phyloP scores from a whole-genome alignment of 495 filamentous ascomycete genomes.

The Hypoxylon trugodes region DNA sequence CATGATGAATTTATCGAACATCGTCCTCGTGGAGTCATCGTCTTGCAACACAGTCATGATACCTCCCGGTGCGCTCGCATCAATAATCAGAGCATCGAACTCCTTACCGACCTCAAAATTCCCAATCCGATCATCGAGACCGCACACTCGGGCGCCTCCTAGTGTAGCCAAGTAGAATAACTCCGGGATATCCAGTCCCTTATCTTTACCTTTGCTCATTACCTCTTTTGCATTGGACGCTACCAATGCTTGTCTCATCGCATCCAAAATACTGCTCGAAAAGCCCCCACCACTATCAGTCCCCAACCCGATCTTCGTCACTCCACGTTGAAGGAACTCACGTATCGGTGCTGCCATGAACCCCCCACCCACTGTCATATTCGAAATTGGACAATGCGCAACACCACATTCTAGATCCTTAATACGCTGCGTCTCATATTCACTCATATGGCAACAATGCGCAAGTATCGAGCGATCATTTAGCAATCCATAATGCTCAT shows the following conservation, averaged over 20 bases:
- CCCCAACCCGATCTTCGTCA: slow-evolving; percentile 72
- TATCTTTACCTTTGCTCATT: slow-evolving; percentile 56
- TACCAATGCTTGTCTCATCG: slow-evolving; percentile 68
- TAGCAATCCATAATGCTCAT: slow-evolving; percentile 62
- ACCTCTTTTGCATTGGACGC: slow-evolving; percentile 64
- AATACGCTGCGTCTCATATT: slow-evolving; percentile 61
- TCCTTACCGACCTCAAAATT: slow-evolving; percentile 67
- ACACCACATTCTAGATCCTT: slow-evolving; percentile 62
- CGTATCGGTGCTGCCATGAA: slow-evolving; percentile 69
- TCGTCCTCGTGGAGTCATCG: slow-evolving; percentile 52
- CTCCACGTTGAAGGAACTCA: slow-evolving; percentile 62
- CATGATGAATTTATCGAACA: slow-evolving; percentile 73
- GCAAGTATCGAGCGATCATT: slow-evolving; percentile 66
- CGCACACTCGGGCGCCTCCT: slow-evolving; percentile 68
- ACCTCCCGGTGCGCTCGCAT: slow-evolving; percentile 51
- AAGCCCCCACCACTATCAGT: slow-evolving; percentile 75
- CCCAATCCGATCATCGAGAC: slow-evolving; percentile 63
- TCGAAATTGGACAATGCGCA: slow-evolving; percentile 70
- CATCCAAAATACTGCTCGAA: slow-evolving; percentile 65
- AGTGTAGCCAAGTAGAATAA: slow-evolving; percentile 69
- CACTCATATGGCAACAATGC: slow-evolving; percentile 67
- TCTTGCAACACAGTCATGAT: slow-evolving; percentile 64
- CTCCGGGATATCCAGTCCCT: slow-evolving; percentile 60
- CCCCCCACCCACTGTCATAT: slow-evolving; percentile 67
- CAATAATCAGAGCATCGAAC: slow-evolving; percentile 70